Conservation (phyloP, 768 basidiomycete species). For the Ramaria sp. region DNA sequence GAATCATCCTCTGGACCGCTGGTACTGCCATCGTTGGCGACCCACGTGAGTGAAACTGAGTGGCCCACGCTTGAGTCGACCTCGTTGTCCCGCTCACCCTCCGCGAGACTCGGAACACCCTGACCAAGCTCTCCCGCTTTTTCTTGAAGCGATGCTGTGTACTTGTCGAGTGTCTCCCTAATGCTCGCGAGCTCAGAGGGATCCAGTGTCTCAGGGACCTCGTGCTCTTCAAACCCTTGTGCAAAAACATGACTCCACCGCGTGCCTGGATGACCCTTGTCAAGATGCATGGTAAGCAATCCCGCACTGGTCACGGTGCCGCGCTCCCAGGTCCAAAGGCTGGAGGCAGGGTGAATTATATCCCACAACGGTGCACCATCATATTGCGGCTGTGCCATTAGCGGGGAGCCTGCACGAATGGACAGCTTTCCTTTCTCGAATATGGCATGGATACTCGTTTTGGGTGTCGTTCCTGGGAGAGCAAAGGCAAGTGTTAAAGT, state of each 20-base stretch:
- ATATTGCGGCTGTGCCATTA: constrained; percentile 37
- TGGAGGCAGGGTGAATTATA: constrained; percentile 60
- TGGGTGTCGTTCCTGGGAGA: constrained; percentile 59
- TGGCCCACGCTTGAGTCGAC: constrained; percentile 69
- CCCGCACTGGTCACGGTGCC: constrained; percentile 50
- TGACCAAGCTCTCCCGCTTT: constrained; percentile 49
- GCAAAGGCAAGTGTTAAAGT: constrained; percentile 77
- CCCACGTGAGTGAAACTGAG: constrained; percentile 54
- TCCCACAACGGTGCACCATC: constrained; percentile 68
- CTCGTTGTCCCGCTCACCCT: constrained; percentile 89
- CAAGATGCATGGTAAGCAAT: constrained; percentile 71
- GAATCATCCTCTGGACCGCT: constrained; percentile 18
- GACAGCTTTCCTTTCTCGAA: constrained; percentile 59
- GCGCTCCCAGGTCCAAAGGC: constrained; percentile 89
- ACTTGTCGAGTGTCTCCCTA: constrained; percentile 77
- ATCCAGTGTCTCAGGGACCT: constrained; percentile 83
- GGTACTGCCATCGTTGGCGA: constrained; percentile 37
- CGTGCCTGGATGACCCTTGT: constrained; percentile 74
- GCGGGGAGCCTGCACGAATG: constrained; percentile 25
- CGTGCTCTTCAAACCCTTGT: constrained; percentile 28
- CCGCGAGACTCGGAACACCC: constrained; percentile 68
- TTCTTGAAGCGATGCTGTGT: constrained; percentile 51
- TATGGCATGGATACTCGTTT: constrained; percentile 50
- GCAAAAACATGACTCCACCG: constrained; percentile 86
- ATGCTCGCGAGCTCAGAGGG: constrained; percentile 72